These are phyloP conservation scores for Chalara sp. DNA, from an alignment of 2,329 filamentous ascomycete genomes.

Conservation along the genomic window DNA sequence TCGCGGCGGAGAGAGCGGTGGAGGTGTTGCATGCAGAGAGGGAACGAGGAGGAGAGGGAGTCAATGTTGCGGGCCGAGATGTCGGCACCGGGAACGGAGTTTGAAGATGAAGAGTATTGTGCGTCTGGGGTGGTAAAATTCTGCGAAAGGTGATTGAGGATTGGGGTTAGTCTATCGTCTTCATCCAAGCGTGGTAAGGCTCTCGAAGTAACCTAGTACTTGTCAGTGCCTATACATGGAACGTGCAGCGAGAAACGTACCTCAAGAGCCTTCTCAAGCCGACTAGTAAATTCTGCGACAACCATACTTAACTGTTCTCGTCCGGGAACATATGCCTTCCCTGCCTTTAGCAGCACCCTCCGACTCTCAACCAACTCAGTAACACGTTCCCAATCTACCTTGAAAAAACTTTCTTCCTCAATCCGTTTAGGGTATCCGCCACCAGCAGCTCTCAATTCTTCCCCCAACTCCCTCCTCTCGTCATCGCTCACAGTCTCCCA, in stretches of 20 bases:
- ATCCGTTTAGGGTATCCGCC: slow-evolving; percentile 33
- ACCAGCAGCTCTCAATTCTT: slow-evolving; percentile 26
- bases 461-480: slow-evolving; percentile 51
- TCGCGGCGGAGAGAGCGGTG: slow-evolving; percentile 82
- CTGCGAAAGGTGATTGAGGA: slow-evolving; percentile 78
- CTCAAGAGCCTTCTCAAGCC: slow-evolving; percentile 77
- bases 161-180: slow-evolving; percentile 80
- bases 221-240: background rate
- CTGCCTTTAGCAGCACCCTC: slow-evolving; percentile 67
- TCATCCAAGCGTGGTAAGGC: slow-evolving; percentile 89
- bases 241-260: slow-evolving; percentile 36
- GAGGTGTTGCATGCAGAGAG: slow-evolving; percentile 88
- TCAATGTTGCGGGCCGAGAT: slow-evolving; percentile 79
- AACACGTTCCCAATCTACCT: slow-evolving; percentile 91
- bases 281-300: slow-evolving; percentile 73
- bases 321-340: slow-evolving; percentile 86
- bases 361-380: slow-evolving; percentile 81
- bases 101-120: slow-evolving; percentile 62
- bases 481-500: slow-evolving; percentile 79
- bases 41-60: slow-evolving; percentile 72
- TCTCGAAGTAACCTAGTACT: slow-evolving; percentile 68
- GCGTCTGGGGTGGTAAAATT: slow-evolving; percentile 92
- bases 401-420: slow-evolving; percentile 89
- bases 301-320: slow-evolving; percentile 86
- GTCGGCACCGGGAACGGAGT: slow-evolving; percentile 59